Evolutionary conservation across 1,139 yeast genomes (phyloP), one percentile per base, ranked within the genome.

Genomic region (Komagataea norvegica): DNA sequence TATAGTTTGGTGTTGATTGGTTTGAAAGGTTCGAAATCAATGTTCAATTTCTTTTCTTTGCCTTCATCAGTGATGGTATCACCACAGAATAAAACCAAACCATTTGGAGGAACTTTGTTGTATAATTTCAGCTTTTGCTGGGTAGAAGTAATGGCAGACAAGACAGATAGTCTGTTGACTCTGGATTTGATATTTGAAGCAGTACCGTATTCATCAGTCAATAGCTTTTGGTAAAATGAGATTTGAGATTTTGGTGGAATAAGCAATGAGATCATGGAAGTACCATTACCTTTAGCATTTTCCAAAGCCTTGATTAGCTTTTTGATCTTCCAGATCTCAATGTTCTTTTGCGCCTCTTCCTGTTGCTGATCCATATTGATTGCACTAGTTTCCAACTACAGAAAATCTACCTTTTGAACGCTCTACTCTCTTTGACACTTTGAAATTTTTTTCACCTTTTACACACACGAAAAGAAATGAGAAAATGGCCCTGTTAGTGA

Each of bases 301-400:
- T 89, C 93, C 56, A 91, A 74, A 46, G 86, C 78, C 65, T 82
- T 83, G 70, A 82, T 78, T 74, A 83, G 70, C 68, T 91, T 91
- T 72, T 89, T 89, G 74, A 91, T 82, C 79, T 91, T 91, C 98
- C 98, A 91, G 70, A 91, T 88, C 72, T 91, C 96, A 62, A 91
- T 91, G 68, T 88, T 89, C 70, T 85, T 88, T 62, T 91, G 97
- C 36, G 96, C 96, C 49, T 83, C 93, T 47, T 53, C 57, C 17
- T 45, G 61, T 22, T 26, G 45, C 18, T 29, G 32, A 11, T 71
- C 76, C 57, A 56, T 53, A 21, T 30, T 37, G 36, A n/a, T n/a
- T n/a, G n/a, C n/a, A n/a, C 13, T 4, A 23, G n/a, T 11, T 16
- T 29, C 6, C 18, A 14, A 17, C 24, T 11, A 17, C 11, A 10